Base-by-base conservation (phyloP, 2,329 filamentous ascomycete genomes). In the Colletotrichum tamarilloi region DNA sequence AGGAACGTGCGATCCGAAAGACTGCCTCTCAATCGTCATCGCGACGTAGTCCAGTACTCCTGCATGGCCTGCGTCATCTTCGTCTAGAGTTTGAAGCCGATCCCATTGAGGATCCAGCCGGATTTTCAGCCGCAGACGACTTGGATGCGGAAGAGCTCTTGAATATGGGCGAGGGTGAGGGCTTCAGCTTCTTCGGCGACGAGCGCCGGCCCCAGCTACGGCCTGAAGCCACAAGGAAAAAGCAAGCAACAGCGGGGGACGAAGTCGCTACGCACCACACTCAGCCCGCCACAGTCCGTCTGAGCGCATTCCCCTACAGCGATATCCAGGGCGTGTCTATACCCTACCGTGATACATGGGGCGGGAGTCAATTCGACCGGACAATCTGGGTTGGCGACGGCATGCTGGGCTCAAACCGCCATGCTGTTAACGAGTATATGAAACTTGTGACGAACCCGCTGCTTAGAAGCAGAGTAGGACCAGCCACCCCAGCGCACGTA, bases 41-140 rank as follows among this genome's bases (percentile, higher is more conserved):
- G 52, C 80, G 80, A 3, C 84, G 85, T 4, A 82, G 82, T 0
- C 85, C 88, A 2, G 76, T 82, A 2, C 77, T 87, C 4, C 79
- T 92, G 6, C 77, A 78, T 3, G 90, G 90, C 12, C 81, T 92
- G n/a, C 83, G 86, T 67, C 84, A 86, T 70, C 77, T 92, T 19
- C 80, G 85, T 2, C 80, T 92, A 6, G 90, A 92, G 77, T 87
- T 92, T 73, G 85, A 87, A 30, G 79, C 82, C 0, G 86, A 87
- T 60, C 80, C 82, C 2, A 79, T 80, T 12, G 82, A 84, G 3
- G 83, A 84, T 28, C 77, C 76, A 11, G 72, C 76, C 26, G 78
- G 80, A 22, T 78, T 80, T 19, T 79, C 80, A 5, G 76, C 77
- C 3, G 75, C 76, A 2, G 80, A 79, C 12, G 82, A 82, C 22